Base-by-base conservation (phyloP, 2,329 filamentous ascomycete species). In the Aspergillus spinulosporus region DNA sequence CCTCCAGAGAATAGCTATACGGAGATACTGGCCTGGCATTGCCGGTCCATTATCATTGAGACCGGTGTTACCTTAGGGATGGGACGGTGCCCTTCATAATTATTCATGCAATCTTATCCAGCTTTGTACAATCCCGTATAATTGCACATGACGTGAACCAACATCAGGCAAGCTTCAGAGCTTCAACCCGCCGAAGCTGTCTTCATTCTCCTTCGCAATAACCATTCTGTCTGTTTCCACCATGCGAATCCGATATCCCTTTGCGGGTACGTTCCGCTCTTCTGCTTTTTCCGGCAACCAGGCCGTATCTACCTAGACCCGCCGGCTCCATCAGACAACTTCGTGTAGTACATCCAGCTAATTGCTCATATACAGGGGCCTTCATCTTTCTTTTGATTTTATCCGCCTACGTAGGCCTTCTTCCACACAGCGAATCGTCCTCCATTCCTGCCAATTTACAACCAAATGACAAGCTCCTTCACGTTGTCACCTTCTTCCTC, bases 381-480 rank as follows among this genome's bases (percentile, higher is more conserved):
- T 93, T 87, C 68, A 64, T 77, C 63, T 74, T 80, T 64, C 84
- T 97, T 65, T 79, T 92, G 64, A 80, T 96, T 59, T 75, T 89
- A 53, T 85, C 89, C 59, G 92, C 84, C 61, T 95, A 93, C 71
- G 82, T 88, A 60, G 92, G 92, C 63, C 88, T 97, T 55, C 87
- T 90, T 32, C 78, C 76, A 26, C 74, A 76, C 58, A 73, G 68
- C 56, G 65, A 70, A 29, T 62, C 72, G 2, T 63, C 71, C 21
- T 67, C 67, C 39, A 71, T 73, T 56, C 78, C 65, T 60, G 76
- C 71, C 71, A 78, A 70, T 21, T 78, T 84, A 14, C 76, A 79
- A 67, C 83, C 93, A 71, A 92, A 95, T 79, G 92, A 97, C 82
- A 97, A 99, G 76, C 79, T 89, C 68, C 82, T 97, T 29, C 94